Conservation (phyloP, 2,329 filamentous ascomycete genomes). For the Apiospora arundinis region DNA sequence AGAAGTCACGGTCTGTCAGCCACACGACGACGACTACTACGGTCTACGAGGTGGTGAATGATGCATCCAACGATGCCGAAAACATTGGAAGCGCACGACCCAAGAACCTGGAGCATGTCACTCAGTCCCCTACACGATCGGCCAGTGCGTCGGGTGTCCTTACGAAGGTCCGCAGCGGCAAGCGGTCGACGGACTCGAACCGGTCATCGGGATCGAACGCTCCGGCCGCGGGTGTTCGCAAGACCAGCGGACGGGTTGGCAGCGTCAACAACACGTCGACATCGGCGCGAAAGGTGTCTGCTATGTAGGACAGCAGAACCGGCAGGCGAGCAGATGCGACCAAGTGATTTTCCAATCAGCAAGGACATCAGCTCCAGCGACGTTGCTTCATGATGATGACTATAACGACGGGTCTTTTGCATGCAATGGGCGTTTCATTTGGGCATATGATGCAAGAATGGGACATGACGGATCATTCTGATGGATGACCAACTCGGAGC, state of each 20-base stretch:
- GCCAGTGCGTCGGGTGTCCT: constrained; percentile 61
- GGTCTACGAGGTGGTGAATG: constrained; percentile 68
- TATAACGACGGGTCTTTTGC: constrained; percentile 52
- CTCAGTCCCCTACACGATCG: constrained; percentile 52
- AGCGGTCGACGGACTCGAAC: constrained; percentile 58
- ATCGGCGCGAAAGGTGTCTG: constrained; percentile 61
- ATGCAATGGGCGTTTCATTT: constrained; percentile 49
- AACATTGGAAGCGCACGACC: constrained; percentile 68
- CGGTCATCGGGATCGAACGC: constrained; percentile 47
- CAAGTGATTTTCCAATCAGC: constrained; percentile 28
- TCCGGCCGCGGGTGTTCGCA: constrained; percentile 60
- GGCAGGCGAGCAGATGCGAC: constrained; percentile 22
- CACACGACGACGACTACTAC: constrained; percentile 78
- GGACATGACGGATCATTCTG: background rate
- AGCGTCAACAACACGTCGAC: constrained; percentile 57
- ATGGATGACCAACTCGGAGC: background rate
- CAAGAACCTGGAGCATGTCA: constrained; percentile 62
- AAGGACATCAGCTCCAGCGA: constrained; percentile 31
- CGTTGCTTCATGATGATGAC: constrained; percentile 49
- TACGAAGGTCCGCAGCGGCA: constrained; percentile 70
- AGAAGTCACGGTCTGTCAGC: constrained; percentile 74
- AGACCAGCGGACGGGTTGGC: constrained; percentile 70
- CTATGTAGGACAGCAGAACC: constrained; percentile 39
- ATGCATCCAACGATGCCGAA: constrained; percentile 73
- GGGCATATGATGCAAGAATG: constrained; percentile 3